Evolutionary conservation across 148 eudicot genomes (phyloP), one percentile per base, ranked within the genome.

Genomic region (Agrostemma githago): DNA sequence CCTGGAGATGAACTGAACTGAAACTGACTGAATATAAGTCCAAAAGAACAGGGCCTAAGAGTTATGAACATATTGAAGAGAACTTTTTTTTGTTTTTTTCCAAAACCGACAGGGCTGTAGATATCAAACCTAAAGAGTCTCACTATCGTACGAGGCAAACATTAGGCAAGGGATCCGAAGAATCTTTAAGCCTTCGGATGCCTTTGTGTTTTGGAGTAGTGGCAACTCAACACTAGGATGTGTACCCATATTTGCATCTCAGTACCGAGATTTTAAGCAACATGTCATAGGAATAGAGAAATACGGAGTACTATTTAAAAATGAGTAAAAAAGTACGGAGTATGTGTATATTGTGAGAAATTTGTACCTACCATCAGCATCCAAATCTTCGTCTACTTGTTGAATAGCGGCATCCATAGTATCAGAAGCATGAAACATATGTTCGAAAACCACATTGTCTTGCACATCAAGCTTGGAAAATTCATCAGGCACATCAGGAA

Each of bases 361-460:
- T 43, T 67, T 43, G 21, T 42, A 67, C 70, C 20, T 67, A 67
- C 70, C 70, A 43, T 67, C 54, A 67, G 44, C 54, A 42, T 67
- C 11, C 34, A 43, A 42, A 67, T 8, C 54, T n/a, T 67, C 70
- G 17, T 42, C 17, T 42, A 15, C 17, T 19, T 67, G 54, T 67
- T n/a, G 54, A 17, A 42, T 67, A 67, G 8, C 4, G 26, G 14
- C 53, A n/a, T 67, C 54, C 37, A 43, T 43, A 43, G 34, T 37
- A 58, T 21, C 42, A 73, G 44, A 62, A 44, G 43, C n/a, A 63
- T 73, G 34, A 34, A 67, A 17, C 48, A 42, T 19, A 67, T 42
- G 3, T 42, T 67, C 70, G n/a, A 67, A 67, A 43, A 17, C 21
- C 4, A 20, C 19, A 48, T 43, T 54, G 19, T 54, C 70, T 67